These are phyloP conservation scores for Rhodotorula kratochvilovae DNA, from an alignment of 768 basidiomycete genomes.

Conservation along the genomic window DNA sequence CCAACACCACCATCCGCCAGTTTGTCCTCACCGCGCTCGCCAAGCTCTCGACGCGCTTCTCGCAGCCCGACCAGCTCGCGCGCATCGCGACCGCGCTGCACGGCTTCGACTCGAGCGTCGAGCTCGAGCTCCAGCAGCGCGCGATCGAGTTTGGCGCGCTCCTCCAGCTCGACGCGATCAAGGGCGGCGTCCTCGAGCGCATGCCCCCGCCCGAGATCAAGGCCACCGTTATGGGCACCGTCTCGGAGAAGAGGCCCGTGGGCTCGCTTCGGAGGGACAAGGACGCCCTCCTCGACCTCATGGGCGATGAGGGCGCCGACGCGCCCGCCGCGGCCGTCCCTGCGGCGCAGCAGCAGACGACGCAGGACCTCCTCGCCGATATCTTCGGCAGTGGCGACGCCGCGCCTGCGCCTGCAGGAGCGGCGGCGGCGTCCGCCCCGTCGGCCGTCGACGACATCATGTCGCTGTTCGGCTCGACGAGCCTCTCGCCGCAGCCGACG, in stretches of 20 bases:
- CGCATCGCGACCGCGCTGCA: constrained; percentile 72
- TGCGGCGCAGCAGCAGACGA: constrained; percentile 57
- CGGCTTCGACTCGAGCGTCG: constrained; percentile 78
- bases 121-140: constrained; percentile 91
- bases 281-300: constrained; percentile 67
- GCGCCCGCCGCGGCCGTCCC: constrained; percentile 49
- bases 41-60: constrained; percentile 78
- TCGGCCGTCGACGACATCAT: constrained; percentile 83
- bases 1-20: constrained; percentile 83
- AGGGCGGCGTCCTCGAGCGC: constrained; percentile 81
- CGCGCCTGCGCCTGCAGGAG: constrained; percentile 46
- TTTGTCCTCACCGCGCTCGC: constrained; percentile 84
- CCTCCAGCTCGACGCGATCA: constrained; percentile 63
- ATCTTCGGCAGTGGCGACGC: constrained; percentile 67
- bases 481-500: constrained; percentile 28
- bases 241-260: constrained; percentile 91
- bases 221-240: constrained; percentile 86
- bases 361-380: constrained; percentile 83
- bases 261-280: constrained; percentile 76
- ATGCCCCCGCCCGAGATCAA: constrained; percentile 99
- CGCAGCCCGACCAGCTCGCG: constrained; percentile 63
- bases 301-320: constrained; percentile 67
- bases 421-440: constrained; percentile 49
- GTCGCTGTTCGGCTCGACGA: constrained; percentile 67
- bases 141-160: constrained; percentile 89